Evolutionary conservation across 2,329 filamentous ascomycete genomes (phyloP).

Genomic region (Penicillium hordei): DNA sequence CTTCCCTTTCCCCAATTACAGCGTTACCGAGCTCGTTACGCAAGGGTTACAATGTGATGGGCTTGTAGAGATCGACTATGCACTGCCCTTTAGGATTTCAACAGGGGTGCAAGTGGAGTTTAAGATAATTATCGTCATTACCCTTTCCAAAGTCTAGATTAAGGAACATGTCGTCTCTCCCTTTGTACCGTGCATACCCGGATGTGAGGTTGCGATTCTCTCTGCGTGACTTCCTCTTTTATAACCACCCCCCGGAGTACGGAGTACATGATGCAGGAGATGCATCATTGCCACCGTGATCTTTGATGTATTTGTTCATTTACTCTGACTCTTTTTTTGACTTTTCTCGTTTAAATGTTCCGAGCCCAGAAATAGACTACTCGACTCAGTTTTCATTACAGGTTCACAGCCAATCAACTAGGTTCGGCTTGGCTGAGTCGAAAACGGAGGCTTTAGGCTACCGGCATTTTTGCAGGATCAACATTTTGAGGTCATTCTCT

Average conservation of each 20-base stretch:
- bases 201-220: constrained; percentile 10
- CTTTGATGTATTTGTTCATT: not conserved
- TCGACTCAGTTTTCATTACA: not conserved
- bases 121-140: constrained; percentile 18
- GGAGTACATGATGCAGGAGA: constrained; percentile 30
- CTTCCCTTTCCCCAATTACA: not conserved
- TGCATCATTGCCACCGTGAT: constrained; percentile 26
- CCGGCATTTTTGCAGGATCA: constrained; percentile 19
- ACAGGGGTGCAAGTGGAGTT: constrained; percentile 22
- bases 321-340: constrained; percentile 2
- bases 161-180: not conserved
- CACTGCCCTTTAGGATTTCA: constrained; percentile 13
- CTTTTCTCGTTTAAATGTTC: constrained; percentile 9
- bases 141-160: constrained; percentile 20
- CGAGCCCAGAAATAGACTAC: constrained; percentile 16
- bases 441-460: constrained; percentile 4
- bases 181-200: constrained; percentile 25
- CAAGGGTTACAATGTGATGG: constrained; percentile 30
- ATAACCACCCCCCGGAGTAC: not conserved
- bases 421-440: constrained; percentile 1
- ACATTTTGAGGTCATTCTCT: constrained; percentile 14
- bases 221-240: constrained; percentile 15
- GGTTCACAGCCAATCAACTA: constrained; percentile 1
- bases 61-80: constrained; percentile 6
- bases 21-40: constrained; percentile 20